phyloP scores from a whole-genome alignment of 306 rosid genomes.

The Boehmeria nivea region DNA sequence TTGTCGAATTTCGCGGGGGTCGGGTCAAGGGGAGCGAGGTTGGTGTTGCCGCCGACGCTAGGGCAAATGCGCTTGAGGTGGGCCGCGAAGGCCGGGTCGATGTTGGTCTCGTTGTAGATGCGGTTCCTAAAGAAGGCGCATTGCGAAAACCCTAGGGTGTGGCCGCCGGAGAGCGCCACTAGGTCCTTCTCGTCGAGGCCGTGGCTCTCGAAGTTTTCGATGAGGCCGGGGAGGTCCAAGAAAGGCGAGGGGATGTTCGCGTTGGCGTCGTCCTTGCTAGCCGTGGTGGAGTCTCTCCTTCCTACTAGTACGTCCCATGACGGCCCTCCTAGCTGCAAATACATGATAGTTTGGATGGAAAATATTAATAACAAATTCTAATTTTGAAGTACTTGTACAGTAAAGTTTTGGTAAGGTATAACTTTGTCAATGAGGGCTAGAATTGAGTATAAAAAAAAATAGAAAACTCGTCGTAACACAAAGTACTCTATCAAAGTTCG shows the following conservation, averaged over 20 bases:
- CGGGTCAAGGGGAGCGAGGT: slow-evolving; percentile 36
- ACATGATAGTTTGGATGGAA: too few species aligned
- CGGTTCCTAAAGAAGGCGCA: slow-evolving; percentile 21
- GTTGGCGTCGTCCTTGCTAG: slow-evolving; percentile 28
- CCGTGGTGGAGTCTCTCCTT: slow-evolving; percentile 48
- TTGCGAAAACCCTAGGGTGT: slow-evolving; percentile 35
- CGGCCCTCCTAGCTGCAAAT: slow-evolving; percentile 46
- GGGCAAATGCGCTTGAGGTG: slow-evolving; percentile 27
- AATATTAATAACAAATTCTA: too few species aligned
- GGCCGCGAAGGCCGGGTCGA: slow-evolving; percentile 22
- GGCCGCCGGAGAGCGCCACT: slow-evolving; percentile 35
- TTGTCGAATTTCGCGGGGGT: slow-evolving; percentile 19
- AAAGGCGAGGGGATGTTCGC: slow-evolving; percentile 29
- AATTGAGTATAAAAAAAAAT: too few species aligned
- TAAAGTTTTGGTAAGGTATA: too few species aligned
- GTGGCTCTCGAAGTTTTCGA: slow-evolving; percentile 25
- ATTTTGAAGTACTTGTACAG: too few species aligned
- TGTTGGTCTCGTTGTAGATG: slow-evolving; percentile 32
- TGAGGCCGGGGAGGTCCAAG: slow-evolving; percentile 25
- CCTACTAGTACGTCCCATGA: slow-evolving; percentile 39
- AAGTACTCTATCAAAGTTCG: too few species aligned
- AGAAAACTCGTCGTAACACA: too few species aligned
- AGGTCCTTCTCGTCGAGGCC: slow-evolving; percentile 45
- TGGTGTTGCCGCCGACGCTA: slow-evolving; percentile 24
- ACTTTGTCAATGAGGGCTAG: too few species aligned